A percentile compares a stretch with the other conserved stretches of the same genome.
These are phyloP conservation scores for Quercus phellos DNA, from an alignment of 331 rosid species.

Conservation along the genomic window DNA sequence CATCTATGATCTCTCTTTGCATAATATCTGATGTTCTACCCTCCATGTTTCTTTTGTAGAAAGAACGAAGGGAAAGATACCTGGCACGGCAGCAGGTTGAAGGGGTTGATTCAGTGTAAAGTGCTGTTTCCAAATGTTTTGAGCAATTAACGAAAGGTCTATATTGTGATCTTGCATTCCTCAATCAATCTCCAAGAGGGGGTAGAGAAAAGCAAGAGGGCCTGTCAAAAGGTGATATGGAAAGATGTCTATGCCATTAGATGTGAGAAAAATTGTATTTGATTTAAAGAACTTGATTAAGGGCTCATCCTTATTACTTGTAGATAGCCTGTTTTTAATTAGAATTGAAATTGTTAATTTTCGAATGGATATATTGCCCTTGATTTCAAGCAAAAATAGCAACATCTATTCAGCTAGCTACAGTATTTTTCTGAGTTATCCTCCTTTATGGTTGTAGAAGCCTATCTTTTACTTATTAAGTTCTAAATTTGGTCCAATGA, in stretches of 20 bases:
- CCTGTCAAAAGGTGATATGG: constrained; percentile 20
- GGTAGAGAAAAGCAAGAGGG: constrained; percentile 22
- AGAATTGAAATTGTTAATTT: constrained; percentile 14
- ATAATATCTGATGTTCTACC: constrained; percentile 9
- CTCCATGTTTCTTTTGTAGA: constrained; percentile 38
- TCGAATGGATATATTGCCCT: background rate
- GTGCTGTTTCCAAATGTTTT: constrained; percentile 17
- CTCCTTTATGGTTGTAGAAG: background rate
- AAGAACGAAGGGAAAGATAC: constrained; percentile 96
- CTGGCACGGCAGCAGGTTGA: constrained; percentile 82
- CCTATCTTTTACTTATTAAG: too few relatives aligned
- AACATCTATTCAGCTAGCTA: background rate
- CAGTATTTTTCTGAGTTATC: background rate
- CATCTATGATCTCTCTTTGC: constrained; percentile 4
- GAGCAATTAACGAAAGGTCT: constrained; percentile 22
- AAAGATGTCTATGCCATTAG: constrained; percentile 29
- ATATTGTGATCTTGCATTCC: constrained; percentile 20
- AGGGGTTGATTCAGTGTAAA: constrained; percentile 63
- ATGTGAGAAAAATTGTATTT: constrained; percentile 22
- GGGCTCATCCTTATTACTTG: constrained; percentile 21
- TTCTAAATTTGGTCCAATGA: too few relatives aligned
- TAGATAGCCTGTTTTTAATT: constrained; percentile 33
- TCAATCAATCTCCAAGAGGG: constrained; percentile 24
- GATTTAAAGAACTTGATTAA: constrained; percentile 15
- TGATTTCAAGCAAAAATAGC: background rate